These are phyloP conservation scores for Fusarium brachygibbosum DNA, from an alignment of 2,329 filamentous ascomycete species.

Conservation along the genomic window DNA sequence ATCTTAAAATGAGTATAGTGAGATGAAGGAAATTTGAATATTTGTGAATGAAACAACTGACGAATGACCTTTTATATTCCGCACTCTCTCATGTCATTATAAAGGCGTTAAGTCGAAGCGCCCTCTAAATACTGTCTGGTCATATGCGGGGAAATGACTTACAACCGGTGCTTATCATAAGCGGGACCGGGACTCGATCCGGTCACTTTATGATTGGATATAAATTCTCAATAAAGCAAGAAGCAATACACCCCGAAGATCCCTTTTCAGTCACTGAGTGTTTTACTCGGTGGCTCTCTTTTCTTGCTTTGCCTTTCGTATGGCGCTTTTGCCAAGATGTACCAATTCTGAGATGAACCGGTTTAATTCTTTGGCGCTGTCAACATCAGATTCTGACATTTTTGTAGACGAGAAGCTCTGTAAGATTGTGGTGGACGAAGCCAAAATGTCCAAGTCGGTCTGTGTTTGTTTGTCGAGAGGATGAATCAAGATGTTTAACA, in stretches of 20 bases:
- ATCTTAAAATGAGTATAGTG: not conserved
- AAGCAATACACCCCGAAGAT: not conserved
- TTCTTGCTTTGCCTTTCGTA: not conserved
- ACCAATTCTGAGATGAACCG: not conserved
- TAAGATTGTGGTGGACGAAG: not conserved
- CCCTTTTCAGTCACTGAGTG: not conserved
- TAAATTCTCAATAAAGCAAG: not conserved
- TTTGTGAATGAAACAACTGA: rapidly evolving
- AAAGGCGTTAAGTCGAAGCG: constrained; percentile 11
- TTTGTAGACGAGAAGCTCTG: not conserved
- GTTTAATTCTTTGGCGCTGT: not conserved
- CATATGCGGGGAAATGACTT: constrained; percentile 18
- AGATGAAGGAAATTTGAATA: not conserved
- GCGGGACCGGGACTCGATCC: constrained; percentile 13
- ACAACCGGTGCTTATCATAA: constrained; percentile 15
- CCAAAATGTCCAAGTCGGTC: not conserved
- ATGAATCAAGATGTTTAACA: constrained; percentile 5
- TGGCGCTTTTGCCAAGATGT: not conserved
- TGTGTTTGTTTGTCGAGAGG: not conserved
- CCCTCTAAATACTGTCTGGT: constrained; percentile 30
- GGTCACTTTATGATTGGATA: not conserved
- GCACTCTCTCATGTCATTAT: not conserved
- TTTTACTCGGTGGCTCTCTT: too few relatives aligned
- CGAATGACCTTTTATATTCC: not conserved
- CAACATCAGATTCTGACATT: not conserved